Evolutionary conservation across 2,329 filamentous ascomycete species (phyloP), one percentile per base, ranked within the genome.

Genomic region (Teratosphaeriaceae sp.): DNA sequence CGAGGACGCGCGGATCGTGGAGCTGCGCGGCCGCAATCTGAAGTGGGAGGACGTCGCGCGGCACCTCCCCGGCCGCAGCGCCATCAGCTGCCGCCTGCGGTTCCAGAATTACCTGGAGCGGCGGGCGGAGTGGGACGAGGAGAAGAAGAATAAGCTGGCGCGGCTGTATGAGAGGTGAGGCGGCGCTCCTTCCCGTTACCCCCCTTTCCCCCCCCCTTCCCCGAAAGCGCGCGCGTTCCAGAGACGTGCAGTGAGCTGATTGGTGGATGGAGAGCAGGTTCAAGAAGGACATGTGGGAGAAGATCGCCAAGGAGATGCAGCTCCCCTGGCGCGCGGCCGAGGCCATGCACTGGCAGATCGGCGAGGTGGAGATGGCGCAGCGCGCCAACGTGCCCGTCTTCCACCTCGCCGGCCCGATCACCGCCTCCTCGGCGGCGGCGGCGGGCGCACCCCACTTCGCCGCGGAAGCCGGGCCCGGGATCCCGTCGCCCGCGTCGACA

Each of bases 1-100:
- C 49, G 90, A 97, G 65, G 88, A 97, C 65, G 80, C 85, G n/a
- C 71, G 92, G 38, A 95, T 95, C 56, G 95, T 96, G 57, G 86
- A 94, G 64, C 77, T 97, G 49, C 80, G 90, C 45, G 87, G 88
- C 27, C 82, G 82, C 55, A 86, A 87, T 7, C 95, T 96, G 88
- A 97, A 97, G 63, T 97, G 90, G 92, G 90, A 97, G 62, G 90
- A 97, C 65, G 96, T 97, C 57, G 94, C 88, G 49, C 94, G 90
- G 70, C 79, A 84, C 42, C 71, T 97, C 38, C 89, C 88, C 2
- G 90, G 90, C 49, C 80, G 92, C 55, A 96, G 88, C 66, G 84
- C 88, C 44, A 96, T 96, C 58, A 94, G 88, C 56, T 97, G 90
- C 65, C 82, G 90, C 33, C 74, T 97, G 40, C 88, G 95, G 61